Base-by-base conservation (phyloP, 2,329 filamentous ascomycete species). In the Penicillium sp. region DNA sequence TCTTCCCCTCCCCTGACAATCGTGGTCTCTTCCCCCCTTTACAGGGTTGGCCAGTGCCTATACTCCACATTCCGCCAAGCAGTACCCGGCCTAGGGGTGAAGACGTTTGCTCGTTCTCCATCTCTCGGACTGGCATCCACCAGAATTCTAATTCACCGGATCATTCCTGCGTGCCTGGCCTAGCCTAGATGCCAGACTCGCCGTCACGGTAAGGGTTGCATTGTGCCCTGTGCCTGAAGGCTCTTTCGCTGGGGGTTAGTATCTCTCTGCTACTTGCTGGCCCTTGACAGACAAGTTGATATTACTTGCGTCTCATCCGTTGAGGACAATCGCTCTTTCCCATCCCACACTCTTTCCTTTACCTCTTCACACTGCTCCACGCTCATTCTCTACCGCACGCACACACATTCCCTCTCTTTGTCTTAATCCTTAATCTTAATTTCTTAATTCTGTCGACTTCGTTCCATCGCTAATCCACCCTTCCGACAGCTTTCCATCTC, bases 91-190 rank as follows among this genome's bases (percentile, higher is more conserved):
- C 58, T 62, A 66, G 62, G 61, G 65, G 68, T 69, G 70, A 71
- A 73, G 69, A 67, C 70, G 70, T 73, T 73, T 56, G 67, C 66
- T 73, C 70, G 71, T 71, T 50, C 67, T 73, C 70, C 63, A 66
- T 64, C 63, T 65, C 57, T 64, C 48, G 55, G 55, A 63, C 57
- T 67, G 61, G 66, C 61, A 65, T 67, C 59, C 60, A 57, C 48
- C 61, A 65, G 57, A 60, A 57, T 61, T 59, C 53, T 45, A 59
- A 57, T 62, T 64, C 63, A 61, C 57, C 64, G 61, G 61, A 61
- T 68, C 65, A 72, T 71, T 70, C 67, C 67, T 66, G 61, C 52
- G 55, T 61, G 55, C 56, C 58, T 60, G 57, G 33, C 53, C 60
- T 63, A 64, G 64, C 64, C 68, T 67, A 71, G 68, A 72, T 73